Conservation (phyloP, 441 rosid genomes). For the Melastoma candidum region DNA sequence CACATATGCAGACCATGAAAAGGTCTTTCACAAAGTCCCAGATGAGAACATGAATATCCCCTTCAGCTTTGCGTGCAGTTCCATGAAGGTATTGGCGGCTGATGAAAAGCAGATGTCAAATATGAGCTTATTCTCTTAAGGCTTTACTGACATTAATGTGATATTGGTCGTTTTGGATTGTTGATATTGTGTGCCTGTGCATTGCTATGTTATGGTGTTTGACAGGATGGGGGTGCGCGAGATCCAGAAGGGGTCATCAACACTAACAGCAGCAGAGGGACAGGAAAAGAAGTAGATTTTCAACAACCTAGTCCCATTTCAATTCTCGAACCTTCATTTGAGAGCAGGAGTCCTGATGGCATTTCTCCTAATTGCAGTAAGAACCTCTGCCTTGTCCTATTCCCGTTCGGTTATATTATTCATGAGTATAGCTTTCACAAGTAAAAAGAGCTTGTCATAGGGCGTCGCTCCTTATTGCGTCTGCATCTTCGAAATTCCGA, state of each 20-base stretch:
- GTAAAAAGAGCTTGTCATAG: too few relatives aligned
- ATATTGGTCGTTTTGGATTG: neutral
- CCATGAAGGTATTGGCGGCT: conserved; percentile 18
- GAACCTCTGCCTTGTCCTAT: too few relatives aligned
- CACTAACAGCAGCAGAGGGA: conserved; percentile 22
- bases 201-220: neutral
- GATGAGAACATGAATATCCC: conserved; percentile 20
- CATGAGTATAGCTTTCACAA: too few relatives aligned
- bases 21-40: conserved; percentile 28
- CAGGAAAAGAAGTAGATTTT: conserved; percentile 26
- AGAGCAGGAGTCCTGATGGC: conserved; percentile 15
- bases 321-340: conserved; percentile 30
- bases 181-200: conserved; percentile 7
- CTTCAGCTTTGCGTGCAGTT: conserved; percentile 24
- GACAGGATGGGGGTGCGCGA: conserved; percentile 23
- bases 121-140: conserved; percentile 42
- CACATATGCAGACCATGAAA: conserved; percentile 24
- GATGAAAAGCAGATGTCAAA: conserved; percentile 18
- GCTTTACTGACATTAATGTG: too few relatives aligned
- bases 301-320: conserved; percentile 26
- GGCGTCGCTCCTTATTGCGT: too few relatives aligned
- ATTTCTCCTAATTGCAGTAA: too few relatives aligned
- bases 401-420: too few relatives aligned
- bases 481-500: too few relatives aligned
- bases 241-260: conserved; percentile 30